Percentiles rank a stretch among this genome's conserved stretches.
Evolutionary conservation across 352 stramenopile genomes (phyloP).

Genomic region (Globisporangium nagaii): DNA sequence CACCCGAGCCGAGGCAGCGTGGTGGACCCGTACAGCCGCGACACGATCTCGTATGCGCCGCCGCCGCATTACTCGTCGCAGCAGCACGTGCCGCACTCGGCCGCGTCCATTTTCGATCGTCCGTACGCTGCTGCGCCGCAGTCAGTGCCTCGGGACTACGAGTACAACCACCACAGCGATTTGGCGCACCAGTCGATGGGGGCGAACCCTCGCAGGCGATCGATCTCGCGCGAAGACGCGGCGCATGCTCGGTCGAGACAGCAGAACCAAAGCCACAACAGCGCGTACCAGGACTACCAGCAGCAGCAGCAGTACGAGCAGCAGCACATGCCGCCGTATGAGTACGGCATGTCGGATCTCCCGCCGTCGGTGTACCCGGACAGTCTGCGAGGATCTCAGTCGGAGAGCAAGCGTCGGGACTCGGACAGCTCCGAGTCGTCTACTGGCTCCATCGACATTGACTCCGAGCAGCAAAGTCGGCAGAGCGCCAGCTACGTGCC

Average conservation of each 20-base stretch:
- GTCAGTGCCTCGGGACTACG: constrained; percentile 6
- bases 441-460: constrained; percentile 64
- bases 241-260: not conserved
- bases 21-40: constrained; percentile 22
- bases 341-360: constrained; percentile 9
- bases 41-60: constrained; percentile 25
- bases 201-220: not conserved
- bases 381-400: constrained; percentile 9
- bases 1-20: constrained; percentile 27
- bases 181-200: constrained; percentile 4
- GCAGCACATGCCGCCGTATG: constrained; percentile 23
- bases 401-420: constrained; percentile 15
- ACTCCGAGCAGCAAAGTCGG: constrained; percentile 25
- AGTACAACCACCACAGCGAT: constrained; percentile 9
- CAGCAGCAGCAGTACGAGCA: constrained; percentile 12
- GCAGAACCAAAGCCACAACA: constrained; percentile 8
- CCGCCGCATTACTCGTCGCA: not conserved
- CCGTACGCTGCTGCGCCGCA: constrained; percentile 10
- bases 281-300: constrained; percentile 6
- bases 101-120: constrained; percentile 66
- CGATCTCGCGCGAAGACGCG: constrained; percentile 6
- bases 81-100: constrained; percentile 8
- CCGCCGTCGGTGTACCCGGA: not conserved
- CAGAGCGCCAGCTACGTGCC: not conserved
- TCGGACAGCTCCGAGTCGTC: constrained; percentile 67